Conservation (phyloP, 164 flowering plant genomes). For the Chloranthus sessilifolius region DNA sequence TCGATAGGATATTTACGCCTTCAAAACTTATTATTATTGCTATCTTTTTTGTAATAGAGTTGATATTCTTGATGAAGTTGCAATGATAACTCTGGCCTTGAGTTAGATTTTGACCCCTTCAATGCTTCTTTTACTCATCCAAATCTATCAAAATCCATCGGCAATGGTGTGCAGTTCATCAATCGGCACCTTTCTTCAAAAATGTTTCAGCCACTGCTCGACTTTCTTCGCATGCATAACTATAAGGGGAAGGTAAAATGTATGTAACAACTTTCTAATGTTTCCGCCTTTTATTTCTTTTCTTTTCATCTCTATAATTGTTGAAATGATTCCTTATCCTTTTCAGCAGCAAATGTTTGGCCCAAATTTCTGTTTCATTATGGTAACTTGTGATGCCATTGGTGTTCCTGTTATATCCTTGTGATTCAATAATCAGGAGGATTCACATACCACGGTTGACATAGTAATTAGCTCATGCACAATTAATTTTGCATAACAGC, state of each 20-base stretch:
- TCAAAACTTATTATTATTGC: neutral
- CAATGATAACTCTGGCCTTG: conserved; percentile 76
- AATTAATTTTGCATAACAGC: too few species aligned
- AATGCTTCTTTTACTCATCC: conserved; percentile 38
- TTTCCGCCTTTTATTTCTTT: neutral
- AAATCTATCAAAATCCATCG: conserved; percentile 46
- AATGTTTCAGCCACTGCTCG: conserved; percentile 32
- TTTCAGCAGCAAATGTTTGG: too few species aligned
- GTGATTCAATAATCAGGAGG: too few species aligned
- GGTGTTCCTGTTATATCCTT: too few species aligned
- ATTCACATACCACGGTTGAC: too few species aligned
- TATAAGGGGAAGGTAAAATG: conserved; percentile 12
- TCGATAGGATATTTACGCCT: neutral
- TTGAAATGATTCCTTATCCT: too few species aligned
- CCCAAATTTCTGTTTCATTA: conserved; percentile 6
- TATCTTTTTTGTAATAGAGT: neutral
- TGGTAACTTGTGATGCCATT: too few species aligned
- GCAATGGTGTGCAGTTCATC: conserved; percentile 45
- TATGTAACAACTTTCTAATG: too few species aligned
- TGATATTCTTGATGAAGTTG: conserved; percentile 25
- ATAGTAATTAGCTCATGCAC: too few species aligned
- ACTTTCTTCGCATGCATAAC: conserved; percentile 5
- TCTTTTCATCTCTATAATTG: neutral
- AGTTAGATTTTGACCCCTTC: conserved; percentile 90
- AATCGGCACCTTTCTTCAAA: conserved; percentile 35